Base-by-base conservation (phyloP, 2,329 filamentous ascomycete species). In the Pyricularia pennisetigena region DNA sequence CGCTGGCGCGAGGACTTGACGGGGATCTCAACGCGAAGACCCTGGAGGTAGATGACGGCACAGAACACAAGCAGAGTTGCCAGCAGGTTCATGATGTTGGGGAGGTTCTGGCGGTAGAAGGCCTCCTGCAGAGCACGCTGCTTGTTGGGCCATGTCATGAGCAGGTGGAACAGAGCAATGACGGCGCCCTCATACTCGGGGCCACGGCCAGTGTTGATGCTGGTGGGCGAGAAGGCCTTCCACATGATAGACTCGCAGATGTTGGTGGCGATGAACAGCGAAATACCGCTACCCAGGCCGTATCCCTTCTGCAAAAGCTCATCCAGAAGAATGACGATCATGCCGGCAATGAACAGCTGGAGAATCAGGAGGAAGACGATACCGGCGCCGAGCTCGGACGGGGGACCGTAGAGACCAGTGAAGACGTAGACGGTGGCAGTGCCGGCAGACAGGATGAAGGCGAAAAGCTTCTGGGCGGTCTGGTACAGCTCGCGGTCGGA, bases 241-340 rank as follows among this genome's bases (percentile, higher is more conserved):
- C 95, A 99, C 84, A 99, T 91, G 81, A 99, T 99, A 69, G 94
- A 97, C 86, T 99, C 95, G 92, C 95, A 99, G 78, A 99, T 98
- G 88, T 98, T 98, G 85, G 95, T 99, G 74, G 95, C 95, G 79
- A 99, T 99, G 87, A 99, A 99, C 72, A 99, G 91, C 65, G 94
- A 98, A 80, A 99, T 99, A 83, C 95, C 95, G 78, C 92, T 97
- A 82, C 95, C 95, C 72, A 99, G 90, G 81, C 95, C 95, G 77
- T 99, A 99, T 74, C 95, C 95, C 88, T 99, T 99, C 85, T 99
- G 96, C 75, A 99, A 90, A 70, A 99, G 90, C 87, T 99, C 95
- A 77, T 99, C 95, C 69, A 99, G 92, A 70, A 99, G 92, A 80
- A 99, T 98, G 81, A 99, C 96, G 78, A 99, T 97, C 82, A 99